Evolutionary conservation across 768 basidiomycete genomes (phyloP).

Genomic region (Suillus ampliporus): DNA sequence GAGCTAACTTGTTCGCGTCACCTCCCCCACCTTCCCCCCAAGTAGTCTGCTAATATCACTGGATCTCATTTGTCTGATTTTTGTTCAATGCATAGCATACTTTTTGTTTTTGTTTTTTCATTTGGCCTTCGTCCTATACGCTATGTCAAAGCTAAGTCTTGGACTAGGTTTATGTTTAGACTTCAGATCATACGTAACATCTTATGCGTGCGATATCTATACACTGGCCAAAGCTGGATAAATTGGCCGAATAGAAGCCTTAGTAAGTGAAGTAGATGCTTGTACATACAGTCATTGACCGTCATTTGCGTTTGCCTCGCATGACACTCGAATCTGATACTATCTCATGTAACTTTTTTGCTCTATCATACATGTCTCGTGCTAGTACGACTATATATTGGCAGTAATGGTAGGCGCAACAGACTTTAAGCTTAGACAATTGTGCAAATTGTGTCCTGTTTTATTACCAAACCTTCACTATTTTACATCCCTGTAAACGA

Average conservation of each 20-base stretch:
- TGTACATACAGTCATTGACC: too few species aligned
- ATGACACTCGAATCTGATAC: too few species aligned
- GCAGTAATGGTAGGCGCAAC: too few species aligned
- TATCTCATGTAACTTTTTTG: too few species aligned
- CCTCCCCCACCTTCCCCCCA: background rate
- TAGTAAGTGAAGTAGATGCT: background rate
- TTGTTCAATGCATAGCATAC: conserved; percentile 21
- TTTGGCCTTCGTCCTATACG: conserved; percentile 1
- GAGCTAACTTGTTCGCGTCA: conserved; percentile 8
- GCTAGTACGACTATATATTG: too few species aligned
- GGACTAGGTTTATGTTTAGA: conserved; percentile 15
- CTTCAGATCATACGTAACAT: conserved; percentile 1
- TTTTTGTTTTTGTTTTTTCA: conserved; percentile 7
- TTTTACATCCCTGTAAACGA: too few species aligned
- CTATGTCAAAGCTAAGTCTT: conserved; percentile 9
- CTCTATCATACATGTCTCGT: too few species aligned
- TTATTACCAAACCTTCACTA: too few species aligned
- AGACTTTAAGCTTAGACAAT: too few species aligned
- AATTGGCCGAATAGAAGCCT: background rate
- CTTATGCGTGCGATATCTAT: background rate
- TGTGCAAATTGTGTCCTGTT: too few species aligned
- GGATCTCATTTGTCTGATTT: conserved; percentile 21
- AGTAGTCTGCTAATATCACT: conserved; percentile 18
- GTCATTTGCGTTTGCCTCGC: too few species aligned
- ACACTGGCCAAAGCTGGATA: background rate